Conservation (phyloP, 306 rosid species). For the Fragaria iinumae region DNA sequence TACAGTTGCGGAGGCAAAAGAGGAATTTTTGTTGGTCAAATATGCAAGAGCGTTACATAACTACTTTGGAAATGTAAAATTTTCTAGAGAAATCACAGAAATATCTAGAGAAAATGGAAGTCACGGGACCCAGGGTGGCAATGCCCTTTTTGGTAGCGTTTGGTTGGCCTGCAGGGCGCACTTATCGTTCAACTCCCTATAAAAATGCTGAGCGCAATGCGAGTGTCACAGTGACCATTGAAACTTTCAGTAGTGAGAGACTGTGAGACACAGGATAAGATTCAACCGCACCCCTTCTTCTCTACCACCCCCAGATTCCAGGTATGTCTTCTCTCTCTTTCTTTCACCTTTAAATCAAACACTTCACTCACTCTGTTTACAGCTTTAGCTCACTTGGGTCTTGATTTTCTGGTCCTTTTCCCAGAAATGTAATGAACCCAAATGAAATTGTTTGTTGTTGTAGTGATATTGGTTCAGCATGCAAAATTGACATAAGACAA, state of each 20-base stretch:
- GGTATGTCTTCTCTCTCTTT: constrained; percentile 26
- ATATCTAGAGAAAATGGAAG: constrained; percentile 8
- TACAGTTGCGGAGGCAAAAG: no score
- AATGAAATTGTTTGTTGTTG: neutral
- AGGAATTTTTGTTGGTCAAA: no score
- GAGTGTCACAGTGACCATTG: neutral
- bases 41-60: no score
- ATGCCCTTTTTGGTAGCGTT: constrained; percentile 2
- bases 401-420: neutral
- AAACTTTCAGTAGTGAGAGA: neutral
- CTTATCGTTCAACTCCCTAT: constrained; percentile 1
- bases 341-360: neutral
- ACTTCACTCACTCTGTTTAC: neutral
- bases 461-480: neutral
- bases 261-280: constrained; percentile 27
- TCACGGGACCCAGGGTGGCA: constrained; percentile 27
- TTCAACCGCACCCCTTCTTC: neutral
- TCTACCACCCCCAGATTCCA: constrained; percentile 19
- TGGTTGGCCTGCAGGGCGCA: neutral
- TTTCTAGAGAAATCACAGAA: neutral
- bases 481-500: neutral
- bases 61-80: no score
- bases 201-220: constrained; percentile 6
- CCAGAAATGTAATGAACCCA: neutral
- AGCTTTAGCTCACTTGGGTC: constrained; percentile 2